Base-by-base conservation (phyloP, 2,329 filamentous ascomycete genomes). In the Monosporascus sp. region DNA sequence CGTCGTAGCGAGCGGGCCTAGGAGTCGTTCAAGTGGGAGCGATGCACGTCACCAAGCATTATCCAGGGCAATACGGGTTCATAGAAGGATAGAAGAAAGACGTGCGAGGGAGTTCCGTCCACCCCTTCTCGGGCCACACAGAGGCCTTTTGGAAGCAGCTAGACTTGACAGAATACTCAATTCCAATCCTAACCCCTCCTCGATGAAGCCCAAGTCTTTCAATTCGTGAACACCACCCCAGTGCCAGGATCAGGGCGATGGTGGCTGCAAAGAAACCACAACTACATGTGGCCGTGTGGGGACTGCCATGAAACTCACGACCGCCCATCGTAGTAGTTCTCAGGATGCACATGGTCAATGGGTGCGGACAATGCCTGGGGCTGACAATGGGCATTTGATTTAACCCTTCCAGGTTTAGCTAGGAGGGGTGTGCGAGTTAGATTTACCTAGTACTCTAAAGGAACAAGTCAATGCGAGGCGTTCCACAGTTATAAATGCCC, bases 251-350 rank as follows among this genome's bases (percentile, higher is more conserved):
- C 62, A 2, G 55, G 59, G 63, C 66, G 66, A 63, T 60, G 64
- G 64, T 68, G 66, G 67, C 66, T 63, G 63, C 58, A 61, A 64
- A 65, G 66, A 65, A 65, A 68, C 62, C 43, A 24, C 24, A 26
- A 28, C 43, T 26, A 26, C 43, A 28, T 26, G 43, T 63, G 67
- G 58, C 62, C 60, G 61, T 61, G 65, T 67, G 65, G 65, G 54
- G 58, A 61, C 57, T 46, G 22, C 11, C 52, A 60, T 65, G 64
- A 67, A 68, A 67, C 66, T 35, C 31, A 35, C 58, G 53, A 59
- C 56, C 57, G 59, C 59, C 56, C 61, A 62, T 58, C 49, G 43
- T 31, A 46, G 7, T 18, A 31, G 43, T 46, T 46, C 43, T 46
- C 43, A 24, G 24, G 43, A 45, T n/a, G 15, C 24, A 45, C 22